A percentile compares a stretch with the other conserved stretches of the same genome.
Evolutionary conservation across 306 rosid species (phyloP).

Genomic region (Carpinus viminea): DNA sequence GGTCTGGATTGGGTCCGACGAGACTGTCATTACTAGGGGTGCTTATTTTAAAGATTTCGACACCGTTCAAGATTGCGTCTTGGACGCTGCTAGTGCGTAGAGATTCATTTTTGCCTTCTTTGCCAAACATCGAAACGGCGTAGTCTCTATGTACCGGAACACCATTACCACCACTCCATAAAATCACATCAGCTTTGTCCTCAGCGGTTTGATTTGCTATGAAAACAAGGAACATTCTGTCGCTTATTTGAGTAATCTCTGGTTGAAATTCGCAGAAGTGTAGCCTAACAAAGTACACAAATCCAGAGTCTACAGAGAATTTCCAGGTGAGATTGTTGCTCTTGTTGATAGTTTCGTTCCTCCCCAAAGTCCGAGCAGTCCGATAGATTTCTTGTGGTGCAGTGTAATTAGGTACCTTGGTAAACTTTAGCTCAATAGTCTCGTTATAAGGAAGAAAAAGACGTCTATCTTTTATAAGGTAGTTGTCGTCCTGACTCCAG

Average conservation of each 20-base stretch:
- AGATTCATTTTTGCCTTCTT: slow-evolving; percentile 11
- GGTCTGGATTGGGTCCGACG: slow-evolving; percentile 45
- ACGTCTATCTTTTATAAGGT: background rate
- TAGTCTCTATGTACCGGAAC: slow-evolving; percentile 33
- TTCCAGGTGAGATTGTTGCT: slow-evolving; percentile 34
- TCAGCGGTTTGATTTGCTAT: slow-evolving; percentile 32
- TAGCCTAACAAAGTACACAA: slow-evolving; percentile 35
- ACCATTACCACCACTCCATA: slow-evolving; percentile 17
- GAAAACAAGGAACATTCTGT: slow-evolving; percentile 36
- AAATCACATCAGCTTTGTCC: background rate
- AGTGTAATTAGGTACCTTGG: slow-evolving; percentile 21
- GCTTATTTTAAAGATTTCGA: slow-evolving; percentile 53
- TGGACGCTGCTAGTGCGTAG: slow-evolving; percentile 32
- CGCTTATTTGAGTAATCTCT: fast-evolving
- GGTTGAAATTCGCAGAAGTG: slow-evolving; percentile 46
- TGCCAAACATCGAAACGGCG: background rate
- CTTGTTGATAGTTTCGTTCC: background rate
- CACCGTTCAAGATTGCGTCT: slow-evolving; percentile 41
- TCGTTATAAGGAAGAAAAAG: background rate
- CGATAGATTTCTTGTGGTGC: slow-evolving; percentile 37
- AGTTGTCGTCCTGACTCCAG: background rate
- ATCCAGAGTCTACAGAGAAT: slow-evolving; percentile 27
- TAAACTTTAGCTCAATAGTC: background rate
- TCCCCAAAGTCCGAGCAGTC: slow-evolving; percentile 33
- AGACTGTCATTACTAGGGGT: slow-evolving; percentile 17